These are phyloP conservation scores for Dalechampia spathulata DNA, from an alignment of 441 rosid genomes.

Conservation along the genomic window DNA sequence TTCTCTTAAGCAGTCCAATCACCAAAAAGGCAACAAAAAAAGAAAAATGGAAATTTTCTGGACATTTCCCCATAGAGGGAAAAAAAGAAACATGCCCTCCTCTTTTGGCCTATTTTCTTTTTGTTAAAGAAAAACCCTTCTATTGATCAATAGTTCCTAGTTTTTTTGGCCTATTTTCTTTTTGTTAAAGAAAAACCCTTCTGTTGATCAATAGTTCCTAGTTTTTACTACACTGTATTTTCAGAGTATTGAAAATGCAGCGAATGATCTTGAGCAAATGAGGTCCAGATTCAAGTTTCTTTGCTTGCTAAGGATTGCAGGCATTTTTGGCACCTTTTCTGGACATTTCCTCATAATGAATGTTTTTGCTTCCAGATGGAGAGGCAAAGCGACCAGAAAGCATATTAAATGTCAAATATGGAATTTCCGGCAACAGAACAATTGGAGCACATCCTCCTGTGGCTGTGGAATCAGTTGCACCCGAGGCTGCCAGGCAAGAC, in stretches of 20 bases:
- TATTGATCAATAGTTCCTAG: background rate
- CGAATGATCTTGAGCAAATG: too few relatives aligned
- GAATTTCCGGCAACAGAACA: conserved; percentile 67
- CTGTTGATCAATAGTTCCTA: background rate
- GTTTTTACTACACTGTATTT: too few relatives aligned
- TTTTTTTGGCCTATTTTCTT: background rate
- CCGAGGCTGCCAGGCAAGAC: conserved; percentile 37
- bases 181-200: background rate
- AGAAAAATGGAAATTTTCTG: too few relatives aligned
- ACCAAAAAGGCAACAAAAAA: too few relatives aligned
- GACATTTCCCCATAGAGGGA: too few relatives aligned
- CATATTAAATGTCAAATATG: conserved; percentile 74
- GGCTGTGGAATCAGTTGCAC: conserved; percentile 24
- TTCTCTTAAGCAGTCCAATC: too few relatives aligned
- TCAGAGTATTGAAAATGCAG: too few relatives aligned
- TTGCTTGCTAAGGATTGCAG: background rate
- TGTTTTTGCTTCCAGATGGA: conserved; percentile 31
- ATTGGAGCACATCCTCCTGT: conserved; percentile 88
- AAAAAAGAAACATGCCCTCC: too few relatives aligned
- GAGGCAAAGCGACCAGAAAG: conserved; percentile 42
- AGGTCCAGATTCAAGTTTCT: too few relatives aligned
- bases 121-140: background rate
- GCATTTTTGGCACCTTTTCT: background rate
- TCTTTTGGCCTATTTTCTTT: background rate
- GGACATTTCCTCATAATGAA: background rate